These are phyloP conservation scores for Keithomyces neogunnii DNA, from an alignment of 2,329 filamentous ascomycete genomes.

Conservation along the genomic window DNA sequence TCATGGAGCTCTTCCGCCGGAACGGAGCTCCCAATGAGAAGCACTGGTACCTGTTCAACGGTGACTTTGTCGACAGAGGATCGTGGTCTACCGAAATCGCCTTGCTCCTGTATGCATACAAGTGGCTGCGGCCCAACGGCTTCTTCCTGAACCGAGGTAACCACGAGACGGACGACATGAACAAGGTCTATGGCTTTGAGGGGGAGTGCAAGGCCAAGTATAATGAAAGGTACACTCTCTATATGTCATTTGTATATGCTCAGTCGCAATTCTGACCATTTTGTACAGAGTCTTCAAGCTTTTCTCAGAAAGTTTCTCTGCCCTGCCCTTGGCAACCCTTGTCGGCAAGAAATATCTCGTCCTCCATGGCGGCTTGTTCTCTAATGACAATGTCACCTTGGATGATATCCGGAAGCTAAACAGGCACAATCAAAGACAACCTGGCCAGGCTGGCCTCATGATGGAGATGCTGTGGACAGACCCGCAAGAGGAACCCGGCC, in stretches of 20 bases:
- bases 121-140: constrained; percentile 78
- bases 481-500: constrained; percentile 75
- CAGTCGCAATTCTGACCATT: not conserved
- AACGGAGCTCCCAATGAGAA: constrained; percentile 79
- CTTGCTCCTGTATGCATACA: constrained; percentile 88
- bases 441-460: constrained; percentile 90
- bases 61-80: constrained; percentile 94
- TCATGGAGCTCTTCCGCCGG: constrained; percentile 89
- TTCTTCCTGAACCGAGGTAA: constrained; percentile 98
- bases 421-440: constrained; percentile 82
- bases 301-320: constrained; percentile 97
- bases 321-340: constrained; percentile 81
- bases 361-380: constrained; percentile 91
- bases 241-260: not conserved
- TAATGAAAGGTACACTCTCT: constrained; percentile 56
- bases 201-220: constrained; percentile 98
- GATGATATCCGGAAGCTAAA: constrained; percentile 93
- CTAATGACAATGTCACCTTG: constrained; percentile 82
- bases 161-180: constrained; percentile 99
- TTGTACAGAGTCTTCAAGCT: constrained; percentile 71
- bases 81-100: constrained; percentile 99
- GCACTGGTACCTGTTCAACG: constrained; percentile 95
- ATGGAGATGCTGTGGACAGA: constrained; percentile 99
- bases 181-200: constrained; percentile 95
- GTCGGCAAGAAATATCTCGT: constrained; percentile 88